phyloP scores from a whole-genome alignment of 2,329 filamentous ascomycete genomes.

The Ilyonectria mors-panacis region DNA sequence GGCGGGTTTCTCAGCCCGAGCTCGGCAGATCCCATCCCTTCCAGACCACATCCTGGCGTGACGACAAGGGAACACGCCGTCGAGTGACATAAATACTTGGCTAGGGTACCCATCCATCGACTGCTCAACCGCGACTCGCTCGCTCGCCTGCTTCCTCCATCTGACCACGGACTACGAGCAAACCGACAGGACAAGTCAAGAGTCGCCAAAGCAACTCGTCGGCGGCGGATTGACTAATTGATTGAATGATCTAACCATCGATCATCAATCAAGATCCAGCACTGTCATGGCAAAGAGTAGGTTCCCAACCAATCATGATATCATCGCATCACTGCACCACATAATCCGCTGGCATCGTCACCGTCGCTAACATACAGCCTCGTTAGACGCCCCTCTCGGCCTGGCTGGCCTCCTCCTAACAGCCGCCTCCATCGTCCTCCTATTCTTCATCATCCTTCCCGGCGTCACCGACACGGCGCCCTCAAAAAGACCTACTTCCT shows the following conservation, averaged over 20 bases:
- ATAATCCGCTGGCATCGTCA: not conserved
- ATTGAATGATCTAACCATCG: not conserved
- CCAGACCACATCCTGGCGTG: conserved; percentile 11
- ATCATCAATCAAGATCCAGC: not conserved
- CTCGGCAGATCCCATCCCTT: not conserved
- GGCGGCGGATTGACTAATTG: conserved; percentile 8
- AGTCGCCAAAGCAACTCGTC: not conserved
- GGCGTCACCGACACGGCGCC: conserved; percentile 66
- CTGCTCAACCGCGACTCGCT: not conserved
- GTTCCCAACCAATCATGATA: not conserved
- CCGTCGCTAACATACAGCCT: conserved; percentile 14
- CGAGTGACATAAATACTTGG: conserved; percentile 13
- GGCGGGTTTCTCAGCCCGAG: not conserved
- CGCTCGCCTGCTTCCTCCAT: not conserved
- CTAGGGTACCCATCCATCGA: conserved; percentile 8
- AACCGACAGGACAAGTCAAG: not conserved
- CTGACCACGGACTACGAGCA: not conserved
- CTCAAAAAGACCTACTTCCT: conserved; percentile 89
- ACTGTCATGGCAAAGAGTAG: conserved; percentile 44
- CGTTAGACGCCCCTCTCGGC: conserved; percentile 58
- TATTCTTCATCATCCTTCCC: conserved; percentile 73
- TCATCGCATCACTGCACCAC: not conserved
- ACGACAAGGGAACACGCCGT: conserved; percentile 7
- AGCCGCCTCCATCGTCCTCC: conserved; percentile 65
- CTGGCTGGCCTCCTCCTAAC: conserved; percentile 64